Percentiles rank a stretch among this genome's conserved stretches.
Conservation (phyloP, 441 rosid genomes). For the Theobroma grandiflorum region DNA sequence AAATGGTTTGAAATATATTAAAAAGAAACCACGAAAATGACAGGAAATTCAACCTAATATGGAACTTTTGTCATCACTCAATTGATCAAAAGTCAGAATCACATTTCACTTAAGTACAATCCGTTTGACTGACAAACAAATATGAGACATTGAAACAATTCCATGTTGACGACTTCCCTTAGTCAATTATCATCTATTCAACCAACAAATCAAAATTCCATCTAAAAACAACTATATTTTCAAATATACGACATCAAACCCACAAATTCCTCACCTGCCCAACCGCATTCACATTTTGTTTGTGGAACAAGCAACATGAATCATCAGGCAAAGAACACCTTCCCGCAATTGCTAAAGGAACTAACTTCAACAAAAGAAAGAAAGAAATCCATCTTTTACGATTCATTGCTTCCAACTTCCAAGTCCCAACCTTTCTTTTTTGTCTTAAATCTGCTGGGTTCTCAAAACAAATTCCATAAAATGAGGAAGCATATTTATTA, state of each 20-base stretch:
- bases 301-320: not conserved
- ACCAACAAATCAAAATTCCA: not conserved
- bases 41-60: not conserved
- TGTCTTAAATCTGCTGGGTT: not conserved
- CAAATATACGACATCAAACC: conserved; percentile 18
- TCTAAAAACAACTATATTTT: not conserved
- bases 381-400: not conserved
- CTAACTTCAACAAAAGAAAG: not conserved
- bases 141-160: not conserved
- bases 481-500: not conserved
- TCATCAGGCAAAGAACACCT: not conserved
- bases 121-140: conserved; percentile 10
- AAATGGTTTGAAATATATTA: not conserved
- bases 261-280: not conserved
- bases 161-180: not conserved
- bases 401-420: not conserved
- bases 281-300: not conserved
- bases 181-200: not conserved
- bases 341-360: not conserved
- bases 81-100: not conserved
- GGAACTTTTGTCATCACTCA: not conserved
- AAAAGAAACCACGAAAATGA: not conserved
- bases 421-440: not conserved
- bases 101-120: conserved; percentile 12
- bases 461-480: not conserved